These are phyloP conservation scores for Platanthera guangdongensis DNA, from an alignment of 106 monocot genomes.

Conservation along the genomic window DNA sequence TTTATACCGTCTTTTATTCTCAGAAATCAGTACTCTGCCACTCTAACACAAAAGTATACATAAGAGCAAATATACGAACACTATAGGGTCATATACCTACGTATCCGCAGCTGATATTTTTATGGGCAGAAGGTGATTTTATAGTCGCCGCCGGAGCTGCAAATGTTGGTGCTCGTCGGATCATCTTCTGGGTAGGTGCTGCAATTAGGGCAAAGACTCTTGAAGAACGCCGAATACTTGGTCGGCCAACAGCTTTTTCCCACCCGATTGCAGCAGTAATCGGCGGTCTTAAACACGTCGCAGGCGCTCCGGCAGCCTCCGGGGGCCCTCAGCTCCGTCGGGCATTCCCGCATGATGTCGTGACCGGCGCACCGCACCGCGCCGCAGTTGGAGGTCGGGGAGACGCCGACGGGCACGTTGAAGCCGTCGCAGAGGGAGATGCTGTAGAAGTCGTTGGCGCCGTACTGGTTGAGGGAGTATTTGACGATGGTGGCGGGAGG, in stretches of 20 bases:
- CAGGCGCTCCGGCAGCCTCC: constrained; percentile 42
- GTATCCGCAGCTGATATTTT: not conserved
- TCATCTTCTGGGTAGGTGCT: constrained; percentile 30
- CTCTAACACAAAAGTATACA: too few relatives aligned
- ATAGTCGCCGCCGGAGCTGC: constrained; percentile 20
- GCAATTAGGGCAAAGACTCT: constrained; percentile 21
- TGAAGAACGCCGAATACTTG: constrained; percentile 29
- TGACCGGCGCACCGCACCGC: constrained; percentile 10
- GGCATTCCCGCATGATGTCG: constrained; percentile 28
- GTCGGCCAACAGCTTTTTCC: constrained; percentile 25
- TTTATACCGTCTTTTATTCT: not conserved
- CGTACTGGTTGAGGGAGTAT: constrained; percentile 1
- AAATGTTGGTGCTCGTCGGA: constrained; percentile 16
- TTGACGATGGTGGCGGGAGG: not conserved
- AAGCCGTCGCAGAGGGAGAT: constrained; percentile 30
- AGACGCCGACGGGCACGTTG: constrained; percentile 29
- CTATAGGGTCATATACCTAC: not conserved
- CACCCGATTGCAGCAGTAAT: constrained; percentile 30
- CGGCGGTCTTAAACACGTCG: constrained; percentile 32
- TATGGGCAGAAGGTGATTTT: constrained; percentile 29
- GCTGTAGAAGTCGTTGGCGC: constrained; percentile 25
- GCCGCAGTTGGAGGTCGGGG: constrained; percentile 13
- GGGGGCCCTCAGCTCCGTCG: constrained; percentile 20
- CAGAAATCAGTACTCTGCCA: not conserved
- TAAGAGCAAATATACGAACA: not conserved